Conservation (phyloP, 2,329 filamentous ascomycete species). For the Penicillium thymicola region DNA sequence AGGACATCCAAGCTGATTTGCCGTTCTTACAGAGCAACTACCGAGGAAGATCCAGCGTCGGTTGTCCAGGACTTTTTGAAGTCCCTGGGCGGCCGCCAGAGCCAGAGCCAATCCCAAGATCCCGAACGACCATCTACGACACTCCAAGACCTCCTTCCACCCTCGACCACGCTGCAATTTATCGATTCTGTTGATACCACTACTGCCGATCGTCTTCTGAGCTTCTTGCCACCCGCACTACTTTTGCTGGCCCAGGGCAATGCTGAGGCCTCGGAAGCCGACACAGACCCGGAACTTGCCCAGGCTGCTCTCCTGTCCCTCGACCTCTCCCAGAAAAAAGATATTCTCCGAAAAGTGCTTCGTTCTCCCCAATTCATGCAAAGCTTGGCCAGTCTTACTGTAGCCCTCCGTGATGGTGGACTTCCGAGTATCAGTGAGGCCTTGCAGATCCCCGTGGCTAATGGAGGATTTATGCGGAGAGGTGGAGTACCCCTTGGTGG, state of each 20-base stretch:
- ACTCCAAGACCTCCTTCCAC: conserved; percentile 78
- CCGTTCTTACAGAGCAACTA: conserved; percentile 54
- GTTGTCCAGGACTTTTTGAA: conserved; percentile 85
- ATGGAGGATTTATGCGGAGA: conserved; percentile 76
- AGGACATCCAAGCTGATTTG: conserved; percentile 15
- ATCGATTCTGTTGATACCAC: conserved; percentile 64
- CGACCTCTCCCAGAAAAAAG: conserved; percentile 71
- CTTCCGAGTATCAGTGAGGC: conserved; percentile 87
- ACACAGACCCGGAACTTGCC: conserved; percentile 66
- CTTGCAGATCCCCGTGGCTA: conserved; percentile 72
- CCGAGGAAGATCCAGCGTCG: conserved; percentile 66
- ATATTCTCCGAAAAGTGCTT: conserved; percentile 74
- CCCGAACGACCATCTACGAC: conserved; percentile 72
- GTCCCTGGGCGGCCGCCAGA: conserved; percentile 62
- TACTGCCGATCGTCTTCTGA: conserved; percentile 70
- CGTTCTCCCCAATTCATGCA: conserved; percentile 89
- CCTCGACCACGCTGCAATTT: conserved; percentile 73
- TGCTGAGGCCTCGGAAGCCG: conserved; percentile 58
- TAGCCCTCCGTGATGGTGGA: conserved; percentile 85
- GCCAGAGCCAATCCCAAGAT: conserved; percentile 45
- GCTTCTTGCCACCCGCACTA: conserved; percentile 73
- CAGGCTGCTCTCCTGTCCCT: conserved; percentile 72
- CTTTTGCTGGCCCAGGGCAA: conserved; percentile 71
- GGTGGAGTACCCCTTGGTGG: conserved; percentile 82
- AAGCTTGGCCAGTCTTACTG: conserved; percentile 77